Evolutionary conservation across 177 flowering plant genomes (phyloP), one percentile per base, ranked within the genome.

Genomic region (Vitis hybrid): DNA sequence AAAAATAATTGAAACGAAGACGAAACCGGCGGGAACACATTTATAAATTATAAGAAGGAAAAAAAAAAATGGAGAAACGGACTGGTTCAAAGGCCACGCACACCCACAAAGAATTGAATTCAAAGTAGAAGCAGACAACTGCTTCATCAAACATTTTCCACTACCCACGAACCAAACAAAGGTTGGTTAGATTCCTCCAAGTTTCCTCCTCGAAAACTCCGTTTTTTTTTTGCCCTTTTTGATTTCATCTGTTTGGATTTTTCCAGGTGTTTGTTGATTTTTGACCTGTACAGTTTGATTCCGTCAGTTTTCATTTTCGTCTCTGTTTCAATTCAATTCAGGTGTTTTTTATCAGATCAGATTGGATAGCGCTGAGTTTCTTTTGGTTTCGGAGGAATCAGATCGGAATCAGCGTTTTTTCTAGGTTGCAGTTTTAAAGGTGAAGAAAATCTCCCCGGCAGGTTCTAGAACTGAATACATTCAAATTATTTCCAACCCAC

Each of bases 21-120:
- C 64, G 78, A 70, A 66, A 70, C 62, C 62, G 67, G 78, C 78
- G 78, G 70, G 74, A 75, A 70, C 12, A 57, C 60, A 65, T 18
- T 58, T 59, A 69, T 63, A 66, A 6, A 59, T 12, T 14, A 4
- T n/a, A 4, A 35, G 46, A 35, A 27, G 12, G 2, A n/a, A n/a
- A n/a, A 24, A 66, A 40, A 62, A 63, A 50, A 13, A 67, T 6
- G 46, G 46, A 35, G 7, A 49, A 52, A 9, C 74, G 74, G 74
- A 63, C 66, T 1, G 6, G 11, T 69, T 64, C 72, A 74, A 69
- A 64, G 60, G 69, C 69, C 68, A 56, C 32, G 11, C 15, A 14
- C 24, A 61, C n/a, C 66, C 60, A 58, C 74, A 3, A 24, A 2
- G 46, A 35, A 35, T 65, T 64, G 56, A 66, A 66, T 65, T 19